phyloP scores from a whole-genome alignment of 169 alveolate genomes.

The Amoebophrya sp. region DNA sequence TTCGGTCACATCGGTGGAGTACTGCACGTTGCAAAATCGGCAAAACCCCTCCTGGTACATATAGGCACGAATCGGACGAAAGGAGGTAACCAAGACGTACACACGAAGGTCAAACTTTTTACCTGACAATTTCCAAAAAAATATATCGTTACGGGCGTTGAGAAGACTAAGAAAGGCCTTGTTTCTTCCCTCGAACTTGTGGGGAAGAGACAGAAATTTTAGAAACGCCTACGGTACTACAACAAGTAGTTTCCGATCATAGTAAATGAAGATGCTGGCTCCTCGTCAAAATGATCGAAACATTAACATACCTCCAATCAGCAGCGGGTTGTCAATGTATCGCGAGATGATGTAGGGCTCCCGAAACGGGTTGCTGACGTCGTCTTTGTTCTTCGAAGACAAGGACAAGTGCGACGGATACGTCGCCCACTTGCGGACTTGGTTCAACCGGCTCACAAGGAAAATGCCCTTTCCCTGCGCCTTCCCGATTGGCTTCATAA shows the following conservation, averaged over 20 bases:
- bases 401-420: conserved; percentile 62
- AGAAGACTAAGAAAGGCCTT: no score
- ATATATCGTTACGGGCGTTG: no score
- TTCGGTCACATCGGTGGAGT: conserved; percentile 54
- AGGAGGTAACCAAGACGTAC: conserved; percentile 76
- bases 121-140: no score
- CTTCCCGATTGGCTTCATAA: conserved; percentile 85
- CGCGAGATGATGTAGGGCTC: conserved; percentile 76
- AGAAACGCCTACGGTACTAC: no score
- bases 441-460: conserved; percentile 72
- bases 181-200: no score
- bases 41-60: conserved; percentile 47
- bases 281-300: no score
- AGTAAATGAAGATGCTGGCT: no score
- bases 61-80: conserved; percentile 64
- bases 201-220: no score
- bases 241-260: no score
- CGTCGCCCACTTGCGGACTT: conserved; percentile 73
- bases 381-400: conserved; percentile 33
- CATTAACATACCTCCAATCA: conserved; percentile 87
- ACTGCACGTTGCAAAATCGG: conserved; percentile 66
- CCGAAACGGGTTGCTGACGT: conserved; percentile 55
- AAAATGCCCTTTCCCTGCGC: conserved; percentile 91
- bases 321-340: conserved; percentile 77
- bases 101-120: conserved; percentile 85